phyloP scores from a whole-genome alignment of 352 stramenopile genomes.

The Phytopythium helicoides region DNA sequence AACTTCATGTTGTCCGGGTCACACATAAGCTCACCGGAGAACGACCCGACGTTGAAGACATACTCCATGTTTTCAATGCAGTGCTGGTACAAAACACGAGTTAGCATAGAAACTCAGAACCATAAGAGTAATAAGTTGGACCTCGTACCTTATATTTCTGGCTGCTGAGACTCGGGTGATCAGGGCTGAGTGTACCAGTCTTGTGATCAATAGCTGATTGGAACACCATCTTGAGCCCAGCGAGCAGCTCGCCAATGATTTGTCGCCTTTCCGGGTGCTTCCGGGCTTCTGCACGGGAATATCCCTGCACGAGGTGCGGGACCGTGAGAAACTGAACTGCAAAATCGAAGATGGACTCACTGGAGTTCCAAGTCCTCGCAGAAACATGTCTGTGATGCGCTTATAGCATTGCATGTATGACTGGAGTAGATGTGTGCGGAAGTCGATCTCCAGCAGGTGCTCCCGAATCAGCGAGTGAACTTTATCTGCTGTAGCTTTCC shows the following conservation, averaged over 20 bases:
- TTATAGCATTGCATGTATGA: conserved; percentile 68
- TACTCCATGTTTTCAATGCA: conserved; percentile 88
- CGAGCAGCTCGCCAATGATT: conserved; percentile 64
- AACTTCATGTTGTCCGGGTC: conserved; percentile 60
- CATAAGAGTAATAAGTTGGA: not conserved
- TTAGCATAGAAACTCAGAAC: not conserved
- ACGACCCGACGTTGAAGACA: conserved; percentile 74
- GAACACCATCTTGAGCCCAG: conserved; percentile 63
- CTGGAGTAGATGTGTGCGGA: conserved; percentile 75
- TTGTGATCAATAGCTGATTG: conserved; percentile 46
- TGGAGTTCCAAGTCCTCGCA: conserved; percentile 77
- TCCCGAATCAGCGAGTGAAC: conserved; percentile 72
- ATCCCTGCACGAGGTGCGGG: conserved; percentile 74
- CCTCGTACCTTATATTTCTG: conserved; percentile 85
- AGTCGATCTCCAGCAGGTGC: conserved; percentile 69
- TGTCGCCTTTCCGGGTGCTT: conserved; percentile 48
- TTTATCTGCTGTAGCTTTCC: conserved; percentile 50
- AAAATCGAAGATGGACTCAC: conserved; percentile 88
- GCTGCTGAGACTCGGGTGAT: conserved; percentile 74
- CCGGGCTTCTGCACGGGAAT: conserved; percentile 55
- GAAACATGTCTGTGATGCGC: conserved; percentile 71
- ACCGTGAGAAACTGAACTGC: conserved; percentile 86
- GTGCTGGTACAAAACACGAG: conserved; percentile 37
- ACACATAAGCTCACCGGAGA: conserved; percentile 79
- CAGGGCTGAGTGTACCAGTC: conserved; percentile 45